These are phyloP conservation scores for Colletotrichum tanaceti DNA, from an alignment of 2,329 filamentous ascomycete genomes.

Conservation along the genomic window DNA sequence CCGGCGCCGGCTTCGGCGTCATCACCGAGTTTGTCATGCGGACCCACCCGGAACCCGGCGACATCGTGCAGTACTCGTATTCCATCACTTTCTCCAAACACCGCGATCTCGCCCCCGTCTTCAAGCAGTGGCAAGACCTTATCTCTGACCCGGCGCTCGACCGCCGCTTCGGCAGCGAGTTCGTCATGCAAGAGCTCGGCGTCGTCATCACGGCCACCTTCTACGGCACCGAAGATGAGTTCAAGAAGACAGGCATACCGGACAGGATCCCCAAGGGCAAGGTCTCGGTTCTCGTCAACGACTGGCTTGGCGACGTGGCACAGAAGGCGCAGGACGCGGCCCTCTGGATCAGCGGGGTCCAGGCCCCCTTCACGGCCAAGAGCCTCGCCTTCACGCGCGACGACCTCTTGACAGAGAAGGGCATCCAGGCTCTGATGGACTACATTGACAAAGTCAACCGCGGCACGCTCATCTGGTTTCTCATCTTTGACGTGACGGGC, in stretches of 20 bases:
- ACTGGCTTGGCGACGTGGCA: slow-evolving; percentile 72
- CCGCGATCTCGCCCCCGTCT: slow-evolving; percentile 60
- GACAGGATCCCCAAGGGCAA: slow-evolving; percentile 57
- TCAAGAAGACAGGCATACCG: slow-evolving; percentile 61
- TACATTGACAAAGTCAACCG: slow-evolving; percentile 63
- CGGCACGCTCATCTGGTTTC: slow-evolving; percentile 67
- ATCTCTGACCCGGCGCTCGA: slow-evolving; percentile 66
- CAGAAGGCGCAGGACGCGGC: slow-evolving; percentile 62
- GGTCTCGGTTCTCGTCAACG: slow-evolving; percentile 60
- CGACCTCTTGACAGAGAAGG: slow-evolving; percentile 58
- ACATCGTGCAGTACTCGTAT: slow-evolving; percentile 70
- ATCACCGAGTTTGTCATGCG: slow-evolving; percentile 67
- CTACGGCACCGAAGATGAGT: slow-evolving; percentile 70
- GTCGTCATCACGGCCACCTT: slow-evolving; percentile 70
- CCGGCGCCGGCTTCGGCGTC: slow-evolving; percentile 67
- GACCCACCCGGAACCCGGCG: slow-evolving; percentile 66
- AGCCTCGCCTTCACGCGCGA: slow-evolving; percentile 64
- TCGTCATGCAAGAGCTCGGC: slow-evolving; percentile 65
- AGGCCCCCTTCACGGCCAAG: slow-evolving; percentile 67
- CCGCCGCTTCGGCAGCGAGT: slow-evolving; percentile 67
- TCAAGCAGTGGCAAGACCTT: slow-evolving; percentile 69
- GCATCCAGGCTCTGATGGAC: slow-evolving; percentile 62
- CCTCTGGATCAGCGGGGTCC: slow-evolving; percentile 59
- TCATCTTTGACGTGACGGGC: slow-evolving; percentile 72
- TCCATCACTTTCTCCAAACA: slow-evolving; percentile 62